phyloP scores from a whole-genome alignment of 257 asterid genomes.

The Linderniella brevidens region DNA sequence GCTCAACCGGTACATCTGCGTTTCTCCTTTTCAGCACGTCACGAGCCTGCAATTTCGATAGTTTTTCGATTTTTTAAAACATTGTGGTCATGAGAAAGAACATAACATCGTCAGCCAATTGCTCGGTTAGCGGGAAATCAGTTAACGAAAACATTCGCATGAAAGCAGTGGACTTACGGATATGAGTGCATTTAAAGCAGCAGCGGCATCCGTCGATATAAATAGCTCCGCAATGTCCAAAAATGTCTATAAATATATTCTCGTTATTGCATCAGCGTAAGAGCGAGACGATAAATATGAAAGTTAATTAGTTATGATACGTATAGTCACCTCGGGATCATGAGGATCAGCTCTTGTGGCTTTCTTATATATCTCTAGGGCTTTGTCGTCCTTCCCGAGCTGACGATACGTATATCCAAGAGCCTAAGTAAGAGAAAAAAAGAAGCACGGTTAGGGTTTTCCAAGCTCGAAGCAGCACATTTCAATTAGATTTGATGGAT shows the following conservation, averaged over 20 bases:
- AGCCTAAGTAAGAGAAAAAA: slow-evolving; percentile 20
- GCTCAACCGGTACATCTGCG: too few relatives aligned
- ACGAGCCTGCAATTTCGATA: too few relatives aligned
- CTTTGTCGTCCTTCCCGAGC: slow-evolving; percentile 48
- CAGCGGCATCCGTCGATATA: slow-evolving; percentile 61
- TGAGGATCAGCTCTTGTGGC: slow-evolving; percentile 89
- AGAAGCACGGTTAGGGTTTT: slow-evolving; percentile 1
- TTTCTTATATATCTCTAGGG: slow-evolving; percentile 47
- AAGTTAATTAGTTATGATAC: too few relatives aligned
- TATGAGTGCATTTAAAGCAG: slow-evolving; percentile 83
- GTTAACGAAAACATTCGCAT: background rate
- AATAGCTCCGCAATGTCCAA: slow-evolving; percentile 88
- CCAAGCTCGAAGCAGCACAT: too few relatives aligned
- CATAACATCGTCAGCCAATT: too few relatives aligned
- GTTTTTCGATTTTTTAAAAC: too few relatives aligned
- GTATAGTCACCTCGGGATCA: slow-evolving; percentile 65
- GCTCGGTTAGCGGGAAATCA: too few relatives aligned
- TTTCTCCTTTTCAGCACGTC: too few relatives aligned
- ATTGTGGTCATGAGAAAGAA: too few relatives aligned
- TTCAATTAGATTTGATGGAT: too few relatives aligned
- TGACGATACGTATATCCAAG: slow-evolving; percentile 42
- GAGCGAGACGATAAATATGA: too few relatives aligned
- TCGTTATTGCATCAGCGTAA: slow-evolving; percentile 6
- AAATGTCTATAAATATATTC: slow-evolving; percentile 45
- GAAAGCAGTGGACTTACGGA: slow-evolving; percentile 47